These are phyloP conservation scores for Peniophora sp. DNA, from an alignment of 1,284 basidiomycete genomes.

Conservation along the genomic window DNA sequence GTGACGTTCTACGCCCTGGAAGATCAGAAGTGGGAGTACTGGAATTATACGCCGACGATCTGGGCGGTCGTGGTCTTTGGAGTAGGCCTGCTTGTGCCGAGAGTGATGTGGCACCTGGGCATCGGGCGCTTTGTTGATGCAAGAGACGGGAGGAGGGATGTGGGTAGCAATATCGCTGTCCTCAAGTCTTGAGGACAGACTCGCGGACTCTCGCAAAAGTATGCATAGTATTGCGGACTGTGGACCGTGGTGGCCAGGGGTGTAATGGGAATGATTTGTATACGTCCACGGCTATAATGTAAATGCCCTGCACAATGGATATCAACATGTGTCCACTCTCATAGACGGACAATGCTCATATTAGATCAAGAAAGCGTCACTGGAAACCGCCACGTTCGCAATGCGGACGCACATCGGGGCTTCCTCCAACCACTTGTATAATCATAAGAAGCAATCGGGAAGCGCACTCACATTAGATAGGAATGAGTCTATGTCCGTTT, in stretches of 20 bases:
- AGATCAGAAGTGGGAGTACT: slow-evolving; percentile 51
- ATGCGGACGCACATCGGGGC: slow-evolving; percentile 28
- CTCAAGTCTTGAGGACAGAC: not conserved
- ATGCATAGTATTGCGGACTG: no score
- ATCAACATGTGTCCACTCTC: no score
- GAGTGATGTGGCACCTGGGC: slow-evolving; percentile 64
- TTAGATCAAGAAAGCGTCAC: slow-evolving; percentile 80
- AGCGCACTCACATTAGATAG: not conserved
- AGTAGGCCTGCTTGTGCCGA: slow-evolving; percentile 55
- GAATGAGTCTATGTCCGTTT: slow-evolving; percentile 4
- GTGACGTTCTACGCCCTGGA: slow-evolving; percentile 69
- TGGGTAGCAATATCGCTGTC: not conserved
- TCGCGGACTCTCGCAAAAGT: no score
- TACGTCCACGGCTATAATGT: no score
- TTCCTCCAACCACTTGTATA: slow-evolving; percentile 70
- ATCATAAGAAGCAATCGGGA: slow-evolving; percentile 39
- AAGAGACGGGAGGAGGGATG: slow-evolving; percentile 36
- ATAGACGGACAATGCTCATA: slow-evolving; percentile 44
- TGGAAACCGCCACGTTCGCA: slow-evolving; percentile 32
- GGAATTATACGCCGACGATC: slow-evolving; percentile 56
- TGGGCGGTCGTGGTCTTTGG: slow-evolving; percentile 62
- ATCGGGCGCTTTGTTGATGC: slow-evolving; percentile 62
- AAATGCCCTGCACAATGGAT: no score
- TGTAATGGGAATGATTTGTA: no score
- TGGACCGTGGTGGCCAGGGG: no score